Base-by-base conservation (phyloP, 2,329 filamentous ascomycete genomes). In the Fusarium sp. region DNA sequence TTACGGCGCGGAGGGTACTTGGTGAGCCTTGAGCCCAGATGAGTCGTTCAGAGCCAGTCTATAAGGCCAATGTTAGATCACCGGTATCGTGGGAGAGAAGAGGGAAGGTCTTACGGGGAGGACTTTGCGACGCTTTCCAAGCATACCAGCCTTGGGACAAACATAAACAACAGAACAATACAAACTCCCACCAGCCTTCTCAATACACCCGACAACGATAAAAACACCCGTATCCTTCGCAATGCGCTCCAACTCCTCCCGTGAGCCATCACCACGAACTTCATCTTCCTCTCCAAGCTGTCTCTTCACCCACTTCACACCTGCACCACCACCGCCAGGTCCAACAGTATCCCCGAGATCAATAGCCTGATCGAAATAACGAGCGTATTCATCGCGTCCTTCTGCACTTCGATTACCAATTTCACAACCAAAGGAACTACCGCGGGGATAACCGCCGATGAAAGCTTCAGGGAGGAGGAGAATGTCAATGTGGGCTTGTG, bases 401-500 rank as follows among this genome's bases (percentile, higher is more conserved):
- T 86, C 83, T 5, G 87, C 83, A 1, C 87, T 86, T 40, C 95
- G 90, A 18, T 86, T 85, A 7, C 95, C 95, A 9, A 97, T 86
- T 3, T 88, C 86, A 49, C 90, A 90, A 7, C 94, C 94, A 76
- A 97, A 97, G 54, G 85, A 84, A 69, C 91, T 91, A 20, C 92
- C 94, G 14, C 95, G 91, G 20, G 95, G 95, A 78, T 98, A 98
- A 3, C 95, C 95, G 49, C 95, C 95, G 3, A 98, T 87, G 78
- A 94, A 97, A 26, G 95, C 95, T 83, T 98, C 95, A 0, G 95
- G 95, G 67, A 98, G 95, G 56, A 98, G 89, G 32, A 98, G 86
- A 53, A 98, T 86, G 79, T 96, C 85, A 41, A 88, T 82, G 6
- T 77, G 73, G 60, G 82, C 77, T 2, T 79, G 74, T 6, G 90